Conservation (phyloP, 352 stramenopile genomes). For the Phytophthora pseudosyringae region DNA sequence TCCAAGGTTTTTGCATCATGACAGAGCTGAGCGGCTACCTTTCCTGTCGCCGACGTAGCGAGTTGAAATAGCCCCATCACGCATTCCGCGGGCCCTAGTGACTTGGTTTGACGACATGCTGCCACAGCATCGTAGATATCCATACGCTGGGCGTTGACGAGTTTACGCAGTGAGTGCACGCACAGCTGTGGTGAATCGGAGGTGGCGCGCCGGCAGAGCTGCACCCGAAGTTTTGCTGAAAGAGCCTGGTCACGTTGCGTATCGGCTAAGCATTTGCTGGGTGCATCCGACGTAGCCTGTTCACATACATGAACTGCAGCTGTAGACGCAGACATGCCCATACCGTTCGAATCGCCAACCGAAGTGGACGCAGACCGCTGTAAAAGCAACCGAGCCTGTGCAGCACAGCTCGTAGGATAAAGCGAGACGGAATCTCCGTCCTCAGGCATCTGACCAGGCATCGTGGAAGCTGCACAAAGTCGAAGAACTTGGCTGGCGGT, state of each 20-base stretch:
- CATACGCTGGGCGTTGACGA: slow-evolving; percentile 37
- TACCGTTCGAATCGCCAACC: slow-evolving; percentile 4
- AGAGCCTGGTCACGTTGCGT: slow-evolving; percentile 37
- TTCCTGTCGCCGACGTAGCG: slow-evolving; percentile 3
- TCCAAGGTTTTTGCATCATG: slow-evolving; percentile 29
- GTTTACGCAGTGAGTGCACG: slow-evolving; percentile 33
- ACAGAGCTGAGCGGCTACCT: slow-evolving; percentile 30
- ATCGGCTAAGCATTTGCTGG: slow-evolving; percentile 42
- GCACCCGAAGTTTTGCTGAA: slow-evolving; percentile 23
- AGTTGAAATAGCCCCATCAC: slow-evolving; percentile 28
- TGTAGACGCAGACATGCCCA: slow-evolving; percentile 24
- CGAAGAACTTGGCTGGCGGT: slow-evolving; percentile 27
- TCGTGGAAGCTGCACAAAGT: slow-evolving; percentile 35
- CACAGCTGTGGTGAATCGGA: slow-evolving; percentile 35
- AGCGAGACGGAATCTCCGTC: not conserved
- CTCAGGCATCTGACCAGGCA: slow-evolving; percentile 7
- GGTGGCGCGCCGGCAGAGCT: slow-evolving; percentile 34
- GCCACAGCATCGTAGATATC: slow-evolving; percentile 29
- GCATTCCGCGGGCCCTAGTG: slow-evolving; percentile 30
- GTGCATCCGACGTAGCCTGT: slow-evolving; percentile 33
- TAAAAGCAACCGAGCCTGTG: slow-evolving; percentile 24
- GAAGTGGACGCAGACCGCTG: slow-evolving; percentile 10
- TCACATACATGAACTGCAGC: slow-evolving; percentile 42
- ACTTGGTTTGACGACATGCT: slow-evolving; percentile 33
- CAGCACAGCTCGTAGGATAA: slow-evolving; percentile 33